These are phyloP conservation scores for Irpex rosettiformis DNA, from an alignment of 1,284 basidiomycete genomes.

Conservation along the genomic window DNA sequence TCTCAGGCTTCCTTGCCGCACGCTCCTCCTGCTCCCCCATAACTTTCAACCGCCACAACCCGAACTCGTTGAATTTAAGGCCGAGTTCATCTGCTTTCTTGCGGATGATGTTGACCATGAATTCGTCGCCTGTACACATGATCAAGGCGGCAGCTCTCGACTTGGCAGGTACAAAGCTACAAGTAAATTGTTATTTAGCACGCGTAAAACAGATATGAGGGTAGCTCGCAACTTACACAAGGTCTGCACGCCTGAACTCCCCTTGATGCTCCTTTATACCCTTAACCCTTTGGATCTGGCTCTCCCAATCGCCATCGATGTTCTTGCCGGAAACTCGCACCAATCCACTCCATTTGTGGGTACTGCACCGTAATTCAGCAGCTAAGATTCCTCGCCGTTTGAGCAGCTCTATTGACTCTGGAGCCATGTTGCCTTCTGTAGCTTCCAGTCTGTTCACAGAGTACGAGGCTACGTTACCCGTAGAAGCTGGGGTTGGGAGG, in stretches of 20 bases:
- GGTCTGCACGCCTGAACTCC: slow-evolving; percentile 34
- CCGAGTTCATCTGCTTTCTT: slow-evolving; percentile 39
- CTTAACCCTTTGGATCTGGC: slow-evolving; percentile 26
- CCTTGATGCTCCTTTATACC: slow-evolving; percentile 34
- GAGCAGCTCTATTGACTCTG: slow-evolving; percentile 36
- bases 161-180: slow-evolving; percentile 46
- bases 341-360: slow-evolving; percentile 46
- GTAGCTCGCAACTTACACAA: slow-evolving; percentile 37
- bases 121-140: slow-evolving; percentile 50
- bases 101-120: slow-evolving; percentile 34
- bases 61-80: slow-evolving; percentile 51
- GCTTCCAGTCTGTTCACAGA: slow-evolving; percentile 14
- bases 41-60: slow-evolving; percentile 54
- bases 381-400: slow-evolving; percentile 40
- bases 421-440: slow-evolving; percentile 20
- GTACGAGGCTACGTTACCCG: slow-evolving; percentile 14
- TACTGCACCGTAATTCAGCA: slow-evolving; percentile 26
- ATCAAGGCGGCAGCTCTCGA: slow-evolving; percentile 49
- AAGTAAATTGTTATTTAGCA: not conserved
- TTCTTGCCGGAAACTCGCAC: slow-evolving; percentile 38
- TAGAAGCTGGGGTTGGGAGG: not conserved
- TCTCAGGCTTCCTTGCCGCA: slow-evolving; percentile 24
- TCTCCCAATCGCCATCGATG: slow-evolving; percentile 21
- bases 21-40: too few relatives aligned
- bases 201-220: not conserved